Conservation (phyloP, 2,329 filamentous ascomycete genomes). For the Sporothrix globosa region DNA sequence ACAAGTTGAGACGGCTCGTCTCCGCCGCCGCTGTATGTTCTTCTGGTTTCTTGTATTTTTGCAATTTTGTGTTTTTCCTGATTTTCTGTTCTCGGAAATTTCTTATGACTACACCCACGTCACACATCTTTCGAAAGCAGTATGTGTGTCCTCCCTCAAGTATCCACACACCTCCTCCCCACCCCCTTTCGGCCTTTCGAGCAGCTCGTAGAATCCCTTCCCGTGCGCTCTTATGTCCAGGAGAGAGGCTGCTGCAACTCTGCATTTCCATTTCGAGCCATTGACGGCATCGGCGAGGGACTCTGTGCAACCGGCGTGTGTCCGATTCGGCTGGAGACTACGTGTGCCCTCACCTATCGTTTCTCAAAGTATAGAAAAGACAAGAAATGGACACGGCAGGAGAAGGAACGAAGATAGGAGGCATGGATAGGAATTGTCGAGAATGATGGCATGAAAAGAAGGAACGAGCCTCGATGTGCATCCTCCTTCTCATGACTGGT, state of each 20-base stretch:
- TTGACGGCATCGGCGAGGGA: conserved; percentile 32
- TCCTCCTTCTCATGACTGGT: not conserved
- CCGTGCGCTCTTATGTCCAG: not conserved
- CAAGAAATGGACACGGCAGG: not conserved
- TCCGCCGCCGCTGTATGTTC: not conserved
- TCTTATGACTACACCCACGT: conserved; percentile 8
- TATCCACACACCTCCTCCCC: not conserved
- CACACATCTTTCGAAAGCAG: conserved; percentile 13
- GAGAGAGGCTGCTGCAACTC: conserved; percentile 3
- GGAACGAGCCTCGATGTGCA: not conserved
- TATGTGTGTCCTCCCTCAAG: conserved; percentile 5
- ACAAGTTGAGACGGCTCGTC: not conserved
- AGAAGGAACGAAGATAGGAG: not conserved
- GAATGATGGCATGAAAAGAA: not conserved
- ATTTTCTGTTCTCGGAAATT: conserved; percentile 19
- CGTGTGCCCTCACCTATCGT: conserved; percentile 16
- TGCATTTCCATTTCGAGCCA: conserved; percentile 9
- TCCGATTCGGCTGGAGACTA: conserved; percentile 31
- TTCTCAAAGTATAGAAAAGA: not conserved
- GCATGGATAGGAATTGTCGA: not conserved
- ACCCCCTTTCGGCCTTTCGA: not conserved
- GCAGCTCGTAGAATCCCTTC: not conserved
- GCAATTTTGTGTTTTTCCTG: not conserved
- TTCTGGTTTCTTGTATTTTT: not conserved
- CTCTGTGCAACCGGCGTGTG: conserved; percentile 31